Conservation (phyloP, 345 rosid species). For the Eutrema japonicum region DNA sequence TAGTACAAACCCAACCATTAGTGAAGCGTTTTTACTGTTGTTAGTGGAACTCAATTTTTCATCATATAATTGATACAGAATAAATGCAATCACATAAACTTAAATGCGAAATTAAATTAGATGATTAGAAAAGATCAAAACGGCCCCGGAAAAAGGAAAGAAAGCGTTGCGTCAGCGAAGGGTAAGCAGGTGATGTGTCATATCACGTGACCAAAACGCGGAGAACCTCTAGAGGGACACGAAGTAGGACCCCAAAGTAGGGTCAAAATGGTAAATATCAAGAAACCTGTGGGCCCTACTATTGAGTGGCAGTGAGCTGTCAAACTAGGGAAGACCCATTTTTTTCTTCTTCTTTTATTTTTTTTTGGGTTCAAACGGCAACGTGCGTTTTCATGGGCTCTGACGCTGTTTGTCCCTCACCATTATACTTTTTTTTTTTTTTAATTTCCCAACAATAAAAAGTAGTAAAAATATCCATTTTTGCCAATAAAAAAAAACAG, state of each 20-base stretch:
- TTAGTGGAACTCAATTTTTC: no score
- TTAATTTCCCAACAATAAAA: slow-evolving; percentile 31
- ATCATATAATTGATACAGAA: no score
- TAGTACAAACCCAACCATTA: no score
- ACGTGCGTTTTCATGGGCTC: slow-evolving; percentile 50
- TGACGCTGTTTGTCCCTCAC: slow-evolving; percentile 45
- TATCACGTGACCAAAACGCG: slow-evolving; percentile 47
- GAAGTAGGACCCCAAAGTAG: slow-evolving; percentile 26
- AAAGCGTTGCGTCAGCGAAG: slow-evolving; percentile 42
- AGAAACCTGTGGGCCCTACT: slow-evolving; percentile 33
- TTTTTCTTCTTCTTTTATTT: background rate
- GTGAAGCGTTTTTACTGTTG: no score
- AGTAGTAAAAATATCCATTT: background rate
- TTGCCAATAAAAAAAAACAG: background rate
- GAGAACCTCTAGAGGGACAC: slow-evolving; percentile 39
- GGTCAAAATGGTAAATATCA: slow-evolving; percentile 39
- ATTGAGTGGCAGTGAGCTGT: slow-evolving; percentile 46
- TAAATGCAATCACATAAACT: slow-evolving; percentile 1
- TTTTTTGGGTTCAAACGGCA: slow-evolving; percentile 25
- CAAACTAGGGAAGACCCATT: slow-evolving; percentile 43
- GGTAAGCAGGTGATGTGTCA: slow-evolving; percentile 44
- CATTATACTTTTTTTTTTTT: background rate
- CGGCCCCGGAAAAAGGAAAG: background rate
- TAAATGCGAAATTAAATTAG: slow-evolving; percentile 2
- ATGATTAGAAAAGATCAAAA: background rate